Conservation (phyloP, 1,284 basidiomycete genomes). For the Leccinum pachyderme region DNA sequence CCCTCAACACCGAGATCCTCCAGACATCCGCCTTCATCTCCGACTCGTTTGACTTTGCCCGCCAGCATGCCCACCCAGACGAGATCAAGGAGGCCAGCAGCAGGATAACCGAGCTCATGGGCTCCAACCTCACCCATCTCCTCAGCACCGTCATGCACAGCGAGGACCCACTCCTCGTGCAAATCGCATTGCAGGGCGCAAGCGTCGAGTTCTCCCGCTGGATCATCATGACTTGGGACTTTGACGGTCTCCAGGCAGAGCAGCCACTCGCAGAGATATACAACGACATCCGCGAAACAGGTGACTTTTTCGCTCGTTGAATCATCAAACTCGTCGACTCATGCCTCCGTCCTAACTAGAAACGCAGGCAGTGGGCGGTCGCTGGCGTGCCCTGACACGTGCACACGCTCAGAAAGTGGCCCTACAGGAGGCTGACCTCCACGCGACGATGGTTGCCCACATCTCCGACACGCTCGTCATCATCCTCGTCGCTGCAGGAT, state of each 20-base stretch:
- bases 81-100: constrained; percentile 33
- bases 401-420: constrained; percentile 41
- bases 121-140: constrained; percentile 35
- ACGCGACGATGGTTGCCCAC: constrained; percentile 35
- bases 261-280: constrained; percentile 46
- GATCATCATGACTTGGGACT: constrained; percentile 51
- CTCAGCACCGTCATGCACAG: constrained; percentile 36
- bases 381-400: constrained; percentile 53
- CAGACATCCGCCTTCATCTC: constrained; percentile 49
- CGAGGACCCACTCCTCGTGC: constrained; percentile 47
- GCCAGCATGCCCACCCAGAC: constrained; percentile 25
- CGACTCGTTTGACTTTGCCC: constrained; percentile 41
- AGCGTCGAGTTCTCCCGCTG: constrained; percentile 43
- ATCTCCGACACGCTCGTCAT: constrained; percentile 42
- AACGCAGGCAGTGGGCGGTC: constrained; percentile 48
- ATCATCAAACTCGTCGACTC: background rate
- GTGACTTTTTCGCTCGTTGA: constrained; percentile 30
- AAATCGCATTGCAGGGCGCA: constrained; percentile 49
- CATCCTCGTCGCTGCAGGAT: constrained; percentile 44
- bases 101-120: constrained; percentile 38
- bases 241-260: constrained; percentile 43
- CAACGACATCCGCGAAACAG: constrained; percentile 41
- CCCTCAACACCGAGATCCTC: constrained; percentile 49
- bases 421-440: constrained; percentile 35
- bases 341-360: constrained; percentile 31